These are phyloP conservation scores for Elasticomyces elasticus DNA, from an alignment of 495 filamentous ascomycete genomes.

Conservation along the genomic window DNA sequence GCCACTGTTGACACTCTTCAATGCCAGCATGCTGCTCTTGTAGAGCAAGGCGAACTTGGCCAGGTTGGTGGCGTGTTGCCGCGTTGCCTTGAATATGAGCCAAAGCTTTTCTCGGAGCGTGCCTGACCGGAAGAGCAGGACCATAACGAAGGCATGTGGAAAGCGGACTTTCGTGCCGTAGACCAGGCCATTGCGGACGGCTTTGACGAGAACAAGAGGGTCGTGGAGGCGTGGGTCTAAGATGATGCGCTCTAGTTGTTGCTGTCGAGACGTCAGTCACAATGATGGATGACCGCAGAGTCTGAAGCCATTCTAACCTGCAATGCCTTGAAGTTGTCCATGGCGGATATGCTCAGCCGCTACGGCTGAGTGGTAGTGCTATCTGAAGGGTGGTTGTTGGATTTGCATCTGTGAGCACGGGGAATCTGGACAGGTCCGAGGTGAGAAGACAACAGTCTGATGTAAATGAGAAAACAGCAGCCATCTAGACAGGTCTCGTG, in stretches of 20 bases:
- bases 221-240: constrained; percentile 77
- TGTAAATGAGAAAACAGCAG: background rate
- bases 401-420: background rate
- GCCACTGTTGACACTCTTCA: constrained; percentile 52
- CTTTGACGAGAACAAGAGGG: constrained; percentile 74
- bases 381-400: background rate
- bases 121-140: constrained; percentile 86
- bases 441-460: background rate
- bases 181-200: constrained; percentile 87
- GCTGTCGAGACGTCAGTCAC: background rate
- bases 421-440: background rate
- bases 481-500: background rate
- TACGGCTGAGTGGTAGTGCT: background rate
- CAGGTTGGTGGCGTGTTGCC: constrained; percentile 77
- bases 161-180: constrained; percentile 98
- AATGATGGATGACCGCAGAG: background rate
- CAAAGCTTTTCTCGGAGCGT: constrained; percentile 70
- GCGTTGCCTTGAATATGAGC: constrained; percentile 75
- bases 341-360: background rate
- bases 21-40: constrained; percentile 64
- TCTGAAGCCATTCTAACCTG: background rate
- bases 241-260: constrained; percentile 51
- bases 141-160: constrained; percentile 96
- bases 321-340: constrained; percentile 1
- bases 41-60: constrained; percentile 83